phyloP scores from a whole-genome alignment of 345 rosid species.

The Excoecaria agallocha region DNA sequence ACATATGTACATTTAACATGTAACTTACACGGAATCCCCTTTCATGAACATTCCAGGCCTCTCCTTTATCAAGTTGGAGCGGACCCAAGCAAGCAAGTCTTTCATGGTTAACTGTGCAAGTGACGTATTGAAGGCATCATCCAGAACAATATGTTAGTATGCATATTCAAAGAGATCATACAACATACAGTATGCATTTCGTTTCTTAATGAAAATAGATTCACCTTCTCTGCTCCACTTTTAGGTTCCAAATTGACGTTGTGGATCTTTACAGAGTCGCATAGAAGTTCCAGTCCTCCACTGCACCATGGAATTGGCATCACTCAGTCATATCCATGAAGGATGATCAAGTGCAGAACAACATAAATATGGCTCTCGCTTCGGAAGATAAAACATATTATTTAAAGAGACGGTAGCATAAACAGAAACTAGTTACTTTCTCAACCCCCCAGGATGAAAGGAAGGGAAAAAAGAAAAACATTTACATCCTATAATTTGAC shows the following conservation, averaged over 20 bases:
- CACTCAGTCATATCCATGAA: neutral
- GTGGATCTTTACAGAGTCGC: conserved; percentile 69
- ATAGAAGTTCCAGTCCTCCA: conserved; percentile 84
- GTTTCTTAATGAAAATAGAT: neutral
- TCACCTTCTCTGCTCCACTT: conserved; percentile 55
- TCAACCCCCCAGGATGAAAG: too few relatives aligned
- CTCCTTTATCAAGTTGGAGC: conserved; percentile 79
- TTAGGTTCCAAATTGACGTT: conserved; percentile 55
- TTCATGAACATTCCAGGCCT: conserved; percentile 98
- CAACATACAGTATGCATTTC: neutral
- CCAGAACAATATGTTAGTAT: neutral
- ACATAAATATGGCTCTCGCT: neutral
- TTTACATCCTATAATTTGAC: too few relatives aligned
- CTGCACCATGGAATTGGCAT: conserved; percentile 37
- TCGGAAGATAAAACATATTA: neutral
- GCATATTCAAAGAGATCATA: neutral
- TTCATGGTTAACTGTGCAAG: conserved; percentile 65
- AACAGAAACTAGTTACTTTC: neutral
- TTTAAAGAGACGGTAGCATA: neutral
- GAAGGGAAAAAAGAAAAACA: too few relatives aligned
- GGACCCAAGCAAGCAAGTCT: conserved; percentile 76
- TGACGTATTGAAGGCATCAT: neutral
- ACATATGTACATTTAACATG: neutral
- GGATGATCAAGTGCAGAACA: neutral
- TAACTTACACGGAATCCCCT: conserved; percentile 85